These are phyloP conservation scores for Eimeria tenella DNA, from an alignment of 169 alveolate genomes.

Conservation along the genomic window DNA sequence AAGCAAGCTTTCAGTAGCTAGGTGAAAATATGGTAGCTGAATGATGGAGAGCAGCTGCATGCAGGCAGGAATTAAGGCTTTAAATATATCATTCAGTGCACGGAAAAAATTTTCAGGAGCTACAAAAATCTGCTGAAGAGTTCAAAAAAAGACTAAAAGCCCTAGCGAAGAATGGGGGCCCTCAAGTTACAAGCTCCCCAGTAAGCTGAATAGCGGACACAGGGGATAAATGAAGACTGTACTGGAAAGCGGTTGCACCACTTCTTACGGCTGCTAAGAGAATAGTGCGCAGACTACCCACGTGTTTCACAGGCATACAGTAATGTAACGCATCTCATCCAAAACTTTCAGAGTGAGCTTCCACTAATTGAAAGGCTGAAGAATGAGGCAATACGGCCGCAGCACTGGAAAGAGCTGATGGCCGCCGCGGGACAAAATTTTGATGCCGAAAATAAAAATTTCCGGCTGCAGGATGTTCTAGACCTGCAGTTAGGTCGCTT, in stretches of 20 bases:
- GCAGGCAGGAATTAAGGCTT: no score
- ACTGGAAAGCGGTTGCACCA: background rate
- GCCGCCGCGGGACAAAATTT: constrained; percentile 76
- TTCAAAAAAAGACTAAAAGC: constrained; percentile 90
- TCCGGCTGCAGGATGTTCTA: constrained; percentile 89
- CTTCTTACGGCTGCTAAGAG: background rate
- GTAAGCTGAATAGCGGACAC: constrained; percentile 1
- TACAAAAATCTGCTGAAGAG: constrained; percentile 92
- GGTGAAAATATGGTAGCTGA: no score
- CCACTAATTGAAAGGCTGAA: constrained; percentile 92
- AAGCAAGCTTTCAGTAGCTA: no score
- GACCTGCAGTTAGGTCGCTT: constrained; percentile 91
- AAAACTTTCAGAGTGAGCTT: constrained; percentile 89
- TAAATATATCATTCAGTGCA: no score
- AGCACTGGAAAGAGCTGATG: constrained; percentile 94
- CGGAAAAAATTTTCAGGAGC: constrained; percentile 61
- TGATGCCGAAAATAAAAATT: constrained; percentile 89
- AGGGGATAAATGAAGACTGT: background rate
- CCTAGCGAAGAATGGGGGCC: constrained; percentile 82
- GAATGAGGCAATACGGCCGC: constrained; percentile 93
- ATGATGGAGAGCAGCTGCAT: no score
- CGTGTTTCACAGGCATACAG: constrained; percentile 82
- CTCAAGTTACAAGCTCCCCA: constrained; percentile 55
- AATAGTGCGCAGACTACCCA: no score
- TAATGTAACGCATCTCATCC: constrained; percentile 89